Evolutionary conservation across 2,329 filamentous ascomycete species (phyloP).

Genomic region (Xylariaceae sp.): DNA sequence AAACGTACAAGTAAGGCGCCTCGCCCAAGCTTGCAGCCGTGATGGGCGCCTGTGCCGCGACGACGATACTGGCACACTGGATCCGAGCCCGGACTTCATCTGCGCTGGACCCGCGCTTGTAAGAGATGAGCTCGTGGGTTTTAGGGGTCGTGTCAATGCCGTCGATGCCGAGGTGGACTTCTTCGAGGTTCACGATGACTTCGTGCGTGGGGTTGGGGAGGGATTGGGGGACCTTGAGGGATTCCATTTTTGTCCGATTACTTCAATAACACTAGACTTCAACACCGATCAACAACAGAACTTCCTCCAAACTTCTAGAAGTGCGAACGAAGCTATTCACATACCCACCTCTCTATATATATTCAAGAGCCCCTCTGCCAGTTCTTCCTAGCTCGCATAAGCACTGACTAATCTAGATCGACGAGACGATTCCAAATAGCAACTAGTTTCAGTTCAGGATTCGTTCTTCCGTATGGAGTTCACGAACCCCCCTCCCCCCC

Average conservation of each 20-base stretch:
- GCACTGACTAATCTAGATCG: too few species aligned
- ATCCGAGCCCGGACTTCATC: slow-evolving; percentile 19
- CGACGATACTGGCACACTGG: slow-evolving; percentile 23
- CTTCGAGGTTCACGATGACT: slow-evolving; percentile 22
- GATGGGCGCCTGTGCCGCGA: slow-evolving; percentile 16
- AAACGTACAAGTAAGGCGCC: slow-evolving; percentile 22
- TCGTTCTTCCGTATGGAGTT: too few species aligned
- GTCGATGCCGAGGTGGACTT: slow-evolving; percentile 16
- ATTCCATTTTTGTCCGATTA: neutral
- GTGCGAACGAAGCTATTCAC: too few species aligned
- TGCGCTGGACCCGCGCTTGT: slow-evolving; percentile 11
- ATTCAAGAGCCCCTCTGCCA: too few species aligned
- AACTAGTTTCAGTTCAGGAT: too few species aligned
- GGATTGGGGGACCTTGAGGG: slow-evolving; percentile 8
- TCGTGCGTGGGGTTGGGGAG: slow-evolving; percentile 20
- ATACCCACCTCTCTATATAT: too few species aligned
- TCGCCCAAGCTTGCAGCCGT: slow-evolving; percentile 21
- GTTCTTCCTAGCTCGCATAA: too few species aligned
- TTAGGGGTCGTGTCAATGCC: slow-evolving; percentile 16
- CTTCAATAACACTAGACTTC: neutral
- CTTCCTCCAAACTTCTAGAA: too few species aligned
- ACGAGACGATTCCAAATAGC: too few species aligned
- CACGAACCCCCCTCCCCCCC: too few species aligned
- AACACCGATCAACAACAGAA: neutral
- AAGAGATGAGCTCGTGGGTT: slow-evolving; percentile 21